These are phyloP conservation scores for Debaryomyces robertsiae DNA, from an alignment of 1,139 yeast genomes.

Conservation along the genomic window DNA sequence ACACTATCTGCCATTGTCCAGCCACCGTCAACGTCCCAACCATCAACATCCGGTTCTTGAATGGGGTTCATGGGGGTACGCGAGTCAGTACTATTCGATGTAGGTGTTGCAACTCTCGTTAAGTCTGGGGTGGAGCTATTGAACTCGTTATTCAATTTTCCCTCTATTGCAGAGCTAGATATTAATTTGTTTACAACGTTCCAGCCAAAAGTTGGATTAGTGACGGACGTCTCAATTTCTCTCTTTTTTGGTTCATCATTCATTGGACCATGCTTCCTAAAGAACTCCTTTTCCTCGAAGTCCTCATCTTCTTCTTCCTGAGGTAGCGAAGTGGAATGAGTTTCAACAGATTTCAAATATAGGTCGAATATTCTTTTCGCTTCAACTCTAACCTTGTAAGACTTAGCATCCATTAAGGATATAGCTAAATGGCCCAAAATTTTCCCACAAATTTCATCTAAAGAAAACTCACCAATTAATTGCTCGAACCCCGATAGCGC, in stretches of 20 bases:
- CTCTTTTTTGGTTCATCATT: slow-evolving; percentile 4
- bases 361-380: slow-evolving; percentile 68
- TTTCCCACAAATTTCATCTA: slow-evolving; percentile 77
- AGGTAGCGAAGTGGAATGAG: slow-evolving; percentile 60
- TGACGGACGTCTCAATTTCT: slow-evolving; percentile 7
- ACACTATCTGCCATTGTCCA: slow-evolving; percentile 31
- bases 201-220: slow-evolving; percentile 36
- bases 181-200: slow-evolving; percentile 41
- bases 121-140: slow-evolving; percentile 48
- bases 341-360: slow-evolving; percentile 65
- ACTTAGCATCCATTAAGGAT: slow-evolving; percentile 73
- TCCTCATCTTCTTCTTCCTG: slow-evolving; percentile 47
- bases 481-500: slow-evolving; percentile 75
- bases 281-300: slow-evolving; percentile 40
- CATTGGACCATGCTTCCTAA: slow-evolving; percentile 30
- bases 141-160: slow-evolving; percentile 40
- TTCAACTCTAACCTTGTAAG: slow-evolving; percentile 64
- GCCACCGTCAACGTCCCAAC: slow-evolving; percentile 27
- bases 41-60: slow-evolving; percentile 13
- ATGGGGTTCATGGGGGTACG: slow-evolving; percentile 13
- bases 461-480: slow-evolving; percentile 65
- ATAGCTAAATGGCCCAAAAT: slow-evolving; percentile 87
- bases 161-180: slow-evolving; percentile 32
- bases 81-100: slow-evolving; percentile 15
- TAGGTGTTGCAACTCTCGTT: slow-evolving; percentile 27